Base-by-base conservation (phyloP, 768 basidiomycete genomes). In the Amanita rubescens region DNA sequence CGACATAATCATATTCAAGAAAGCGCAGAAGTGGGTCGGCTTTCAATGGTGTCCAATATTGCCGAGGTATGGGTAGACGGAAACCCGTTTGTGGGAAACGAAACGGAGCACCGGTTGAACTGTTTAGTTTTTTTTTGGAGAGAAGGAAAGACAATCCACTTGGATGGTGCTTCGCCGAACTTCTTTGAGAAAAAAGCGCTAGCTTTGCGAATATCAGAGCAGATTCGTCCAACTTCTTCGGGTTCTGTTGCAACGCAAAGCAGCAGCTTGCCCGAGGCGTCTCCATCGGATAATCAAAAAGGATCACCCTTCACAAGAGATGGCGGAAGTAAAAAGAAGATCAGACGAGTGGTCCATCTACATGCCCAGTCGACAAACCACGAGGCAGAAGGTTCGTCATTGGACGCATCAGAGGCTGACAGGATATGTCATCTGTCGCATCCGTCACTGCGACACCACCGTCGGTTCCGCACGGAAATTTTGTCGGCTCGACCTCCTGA, bases 51-150 rank as follows among this genome's bases (percentile, higher is more conserved):
- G 34, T 90, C 93, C 11, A 82, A 87, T 59, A 80, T 98, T 35
- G 57, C 74, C 9, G 85, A 93, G 62, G 75, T 97, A 2, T 94
- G 85, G 83, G 72, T 94, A 19, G 81, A 86, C 50, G 89, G 87
- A 3, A 97, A 99, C 62, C 88, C 89, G 0, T 79, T 96, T 59
- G 73, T 76, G 37, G 83, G 87, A 55, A 68, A 77, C 35, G 87
- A 89, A 58, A 84, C 87, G 51, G 78, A 77, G 37, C 91, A 89
- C 66, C 78, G 94, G 15, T 65, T 88, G 32, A 74, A 80, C 20
- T 89, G 93, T 65, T 94, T 94, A 63, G 81, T 86, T 54, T 79
- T 80, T 62, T 97, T 97, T 65, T 82, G 77, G 69, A 82, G 82
- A 60, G 94, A 96, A 70, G 84, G 84, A n/a, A 90, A 84, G 69